phyloP scores from a whole-genome alignment of 2,329 filamentous ascomycete genomes.

The Leptographium procerum region DNA sequence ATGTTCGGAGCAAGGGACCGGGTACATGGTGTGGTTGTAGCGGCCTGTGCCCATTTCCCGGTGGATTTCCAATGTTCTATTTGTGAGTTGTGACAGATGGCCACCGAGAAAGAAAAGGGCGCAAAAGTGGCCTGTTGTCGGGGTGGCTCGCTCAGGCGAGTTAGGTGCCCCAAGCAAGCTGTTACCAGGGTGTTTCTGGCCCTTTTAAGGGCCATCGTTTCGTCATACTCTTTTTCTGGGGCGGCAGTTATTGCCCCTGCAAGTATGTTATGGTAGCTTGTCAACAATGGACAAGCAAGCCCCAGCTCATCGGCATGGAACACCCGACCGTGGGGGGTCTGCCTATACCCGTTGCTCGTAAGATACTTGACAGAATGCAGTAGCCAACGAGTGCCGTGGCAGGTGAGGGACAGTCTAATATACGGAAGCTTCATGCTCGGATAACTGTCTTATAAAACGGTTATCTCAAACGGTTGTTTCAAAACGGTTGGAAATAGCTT shows the following conservation, averaged over 20 bases:
- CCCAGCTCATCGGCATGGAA: not conserved
- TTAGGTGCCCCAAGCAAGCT: not conserved
- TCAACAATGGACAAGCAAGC: not conserved
- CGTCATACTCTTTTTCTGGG: not conserved
- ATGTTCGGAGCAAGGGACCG: not conserved
- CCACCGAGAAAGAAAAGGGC: not conserved
- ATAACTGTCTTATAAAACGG: not conserved
- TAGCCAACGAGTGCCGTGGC: too few relatives aligned
- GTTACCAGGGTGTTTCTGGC: not conserved
- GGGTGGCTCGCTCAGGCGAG: not conserved
- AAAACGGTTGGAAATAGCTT: not conserved
- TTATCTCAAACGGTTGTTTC: too few relatives aligned
- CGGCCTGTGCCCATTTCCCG: not conserved
- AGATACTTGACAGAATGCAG: too few relatives aligned
- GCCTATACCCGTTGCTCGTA: not conserved
- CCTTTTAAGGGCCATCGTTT: not conserved
- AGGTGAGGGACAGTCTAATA: not conserved
- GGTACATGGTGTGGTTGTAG: not conserved
- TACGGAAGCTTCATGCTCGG: not conserved
- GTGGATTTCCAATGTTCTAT: not conserved
- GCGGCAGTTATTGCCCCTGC: not conserved
- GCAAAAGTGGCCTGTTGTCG: not conserved
- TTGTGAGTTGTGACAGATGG: not conserved
- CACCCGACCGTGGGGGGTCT: not conserved
- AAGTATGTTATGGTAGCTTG: not conserved